phyloP scores from a whole-genome alignment of 768 basidiomycete genomes.

The Russula sp. region DNA sequence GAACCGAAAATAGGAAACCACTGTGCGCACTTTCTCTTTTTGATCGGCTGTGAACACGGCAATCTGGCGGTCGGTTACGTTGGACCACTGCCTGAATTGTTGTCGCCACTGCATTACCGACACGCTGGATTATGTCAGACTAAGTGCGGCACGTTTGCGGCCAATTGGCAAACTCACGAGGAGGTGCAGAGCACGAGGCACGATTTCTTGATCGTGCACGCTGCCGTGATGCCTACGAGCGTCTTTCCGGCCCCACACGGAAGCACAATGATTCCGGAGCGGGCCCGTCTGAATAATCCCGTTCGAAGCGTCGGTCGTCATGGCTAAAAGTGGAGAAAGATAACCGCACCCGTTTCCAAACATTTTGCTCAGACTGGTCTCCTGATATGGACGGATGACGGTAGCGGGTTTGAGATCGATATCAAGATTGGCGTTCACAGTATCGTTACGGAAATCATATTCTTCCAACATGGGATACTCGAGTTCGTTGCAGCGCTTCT shows the following conservation, averaged over 20 bases:
- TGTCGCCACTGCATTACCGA: constrained; percentile 99
- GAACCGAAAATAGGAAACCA: constrained; percentile 6
- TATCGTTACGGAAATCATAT: constrained; percentile 98
- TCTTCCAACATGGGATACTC: constrained; percentile 99
- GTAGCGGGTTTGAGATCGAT: constrained; percentile 98
- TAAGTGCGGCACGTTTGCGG: background rate
- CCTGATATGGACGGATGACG: constrained; percentile 96
- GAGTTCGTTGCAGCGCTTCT: constrained; percentile 92
- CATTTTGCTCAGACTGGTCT: constrained; percentile 98
- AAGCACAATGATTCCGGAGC: constrained; percentile 96
- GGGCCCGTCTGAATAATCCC: constrained; percentile 65
- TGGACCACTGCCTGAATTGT: constrained; percentile 98
- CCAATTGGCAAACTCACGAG: constrained; percentile 55
- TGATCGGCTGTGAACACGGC: constrained; percentile 97
- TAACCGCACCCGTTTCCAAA: constrained; percentile 88
- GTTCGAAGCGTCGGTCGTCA: constrained; percentile 15
- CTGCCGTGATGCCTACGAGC: constrained; percentile 97
- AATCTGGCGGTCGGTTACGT: constrained; percentile 93
- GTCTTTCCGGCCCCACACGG: constrained; percentile 99
- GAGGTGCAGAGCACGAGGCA: constrained; percentile 97
- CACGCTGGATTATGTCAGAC: constrained; percentile 42
- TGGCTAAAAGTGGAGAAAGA: background rate
- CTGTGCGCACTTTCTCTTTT: constrained; percentile 76
- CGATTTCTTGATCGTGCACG: constrained; percentile 99
- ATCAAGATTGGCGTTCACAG: constrained; percentile 91